Evolutionary conservation across 768 basidiomycete genomes (phyloP).

Genomic region (Pleurotus platypus): DNA sequence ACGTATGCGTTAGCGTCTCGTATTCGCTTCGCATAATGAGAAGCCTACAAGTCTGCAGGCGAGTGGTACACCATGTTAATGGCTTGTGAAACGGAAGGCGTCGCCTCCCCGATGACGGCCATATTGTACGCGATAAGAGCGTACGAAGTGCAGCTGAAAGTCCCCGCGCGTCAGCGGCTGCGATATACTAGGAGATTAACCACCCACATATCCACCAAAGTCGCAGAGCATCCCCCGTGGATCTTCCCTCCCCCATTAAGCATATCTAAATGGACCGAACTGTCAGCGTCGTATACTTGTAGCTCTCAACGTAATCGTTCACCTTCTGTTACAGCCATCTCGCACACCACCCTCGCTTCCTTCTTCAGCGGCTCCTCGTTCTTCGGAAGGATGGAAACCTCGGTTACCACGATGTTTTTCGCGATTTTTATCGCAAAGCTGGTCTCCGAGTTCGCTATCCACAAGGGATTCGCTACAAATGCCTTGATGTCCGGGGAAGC

Average conservation of each 20-base stretch:
- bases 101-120: background rate
- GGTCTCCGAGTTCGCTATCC: background rate
- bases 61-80: constrained; percentile 53
- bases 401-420: constrained; percentile 13
- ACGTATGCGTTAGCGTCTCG: background rate
- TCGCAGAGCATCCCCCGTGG: constrained; percentile 55
- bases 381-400: constrained; percentile 20
- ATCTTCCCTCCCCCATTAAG: constrained; percentile 42
- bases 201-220: constrained; percentile 38
- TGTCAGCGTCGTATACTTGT: background rate
- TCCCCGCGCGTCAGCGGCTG: too few relatives aligned
- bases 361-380: constrained; percentile 24
- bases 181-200: background rate
- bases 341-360: constrained; percentile 25
- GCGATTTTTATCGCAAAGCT: constrained; percentile 17
- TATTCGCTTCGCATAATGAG: background rate
- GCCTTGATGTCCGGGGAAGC: constrained; percentile 15
- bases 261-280: constrained; percentile 21
- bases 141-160: constrained; percentile 1
- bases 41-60: constrained; percentile 44
- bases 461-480: constrained; percentile 1
- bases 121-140: constrained; percentile 4
- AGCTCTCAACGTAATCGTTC: background rate
- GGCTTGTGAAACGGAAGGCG: constrained; percentile 42
- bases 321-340: constrained; percentile 23